These are phyloP conservation scores for Iberis pinnata DNA, from an alignment of 345 rosid genomes.

Conservation along the genomic window DNA sequence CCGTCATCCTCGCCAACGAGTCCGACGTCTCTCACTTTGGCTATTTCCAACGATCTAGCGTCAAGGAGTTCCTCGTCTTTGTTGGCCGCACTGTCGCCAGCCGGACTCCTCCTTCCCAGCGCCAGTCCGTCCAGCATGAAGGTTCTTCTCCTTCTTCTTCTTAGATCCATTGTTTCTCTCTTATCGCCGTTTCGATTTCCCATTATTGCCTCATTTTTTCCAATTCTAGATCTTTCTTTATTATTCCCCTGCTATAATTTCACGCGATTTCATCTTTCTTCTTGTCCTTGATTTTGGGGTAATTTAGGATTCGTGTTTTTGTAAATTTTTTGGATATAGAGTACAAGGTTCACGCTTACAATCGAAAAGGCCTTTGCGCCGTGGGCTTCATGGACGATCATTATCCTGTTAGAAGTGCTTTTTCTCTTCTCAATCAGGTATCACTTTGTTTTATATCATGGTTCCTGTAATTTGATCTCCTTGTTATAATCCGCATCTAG, in stretches of 20 bases:
- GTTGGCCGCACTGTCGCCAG: constrained; percentile 89
- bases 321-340: constrained; percentile 46
- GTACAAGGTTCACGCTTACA: constrained; percentile 91
- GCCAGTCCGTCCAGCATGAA: constrained; percentile 91
- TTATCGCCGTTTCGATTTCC: neutral
- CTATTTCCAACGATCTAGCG: constrained; percentile 80
- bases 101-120: constrained; percentile 75
- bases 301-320: constrained; percentile 15
- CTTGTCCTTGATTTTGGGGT: constrained; percentile 11
- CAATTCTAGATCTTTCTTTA: constrained; percentile 2
- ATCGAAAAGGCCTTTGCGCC: constrained; percentile 77
- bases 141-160: constrained; percentile 34
- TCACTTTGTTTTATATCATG: neutral
- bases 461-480: too few species aligned
- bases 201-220: neutral
- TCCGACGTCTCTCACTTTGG: constrained; percentile 83
- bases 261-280: constrained; percentile 5
- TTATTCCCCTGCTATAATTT: neutral
- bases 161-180: neutral
- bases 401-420: constrained; percentile 88
- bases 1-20: constrained; percentile 57
- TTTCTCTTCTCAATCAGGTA: constrained; percentile 88
- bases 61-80: constrained; percentile 76
- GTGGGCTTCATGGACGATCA: constrained; percentile 95
- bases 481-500: too few species aligned